These are phyloP conservation scores for Fraxinus pennsylvanica DNA, from an alignment of 257 asterid genomes.

Conservation along the genomic window DNA sequence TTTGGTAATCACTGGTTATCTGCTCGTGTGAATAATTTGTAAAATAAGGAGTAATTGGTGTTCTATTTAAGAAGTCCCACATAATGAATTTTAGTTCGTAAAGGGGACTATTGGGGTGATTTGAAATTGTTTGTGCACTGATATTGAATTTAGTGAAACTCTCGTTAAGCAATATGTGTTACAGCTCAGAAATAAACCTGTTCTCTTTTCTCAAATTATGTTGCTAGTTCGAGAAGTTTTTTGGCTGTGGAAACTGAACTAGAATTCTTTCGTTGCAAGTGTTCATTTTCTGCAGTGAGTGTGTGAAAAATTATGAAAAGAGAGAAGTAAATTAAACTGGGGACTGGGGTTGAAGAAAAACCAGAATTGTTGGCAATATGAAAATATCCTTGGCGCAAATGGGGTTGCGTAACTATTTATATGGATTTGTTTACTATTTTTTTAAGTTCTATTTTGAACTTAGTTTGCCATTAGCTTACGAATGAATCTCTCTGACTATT, in stretches of 20 bases:
- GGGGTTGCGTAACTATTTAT: not conserved
- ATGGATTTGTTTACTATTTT: not conserved
- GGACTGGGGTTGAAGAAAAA: not conserved
- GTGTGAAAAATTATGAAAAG: not conserved
- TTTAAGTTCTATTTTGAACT: not conserved
- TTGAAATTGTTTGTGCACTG: not conserved
- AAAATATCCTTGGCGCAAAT: not conserved
- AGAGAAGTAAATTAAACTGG: not conserved
- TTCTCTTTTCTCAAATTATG: not conserved
- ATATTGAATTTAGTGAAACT: not conserved
- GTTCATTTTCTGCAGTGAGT: not conserved
- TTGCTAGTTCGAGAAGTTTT: not conserved
- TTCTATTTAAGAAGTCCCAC: not conserved
- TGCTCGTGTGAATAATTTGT: not conserved
- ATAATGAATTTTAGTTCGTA: not conserved
- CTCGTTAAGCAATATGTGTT: not conserved
- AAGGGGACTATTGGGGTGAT: not conserved
- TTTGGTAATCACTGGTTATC: not conserved
- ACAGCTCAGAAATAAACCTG: not conserved
- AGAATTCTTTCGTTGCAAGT: not conserved
- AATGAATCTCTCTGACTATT: too few species aligned
- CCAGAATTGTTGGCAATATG: not conserved
- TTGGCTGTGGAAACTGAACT: not conserved
- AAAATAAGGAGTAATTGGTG: not conserved
- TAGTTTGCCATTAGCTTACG: not conserved